A percentile compares a stretch with the other conserved stretches of the same genome.
These are phyloP conservation scores for Pestalotiopsis sp. DNA, from an alignment of 2,329 filamentous ascomycete genomes.

Conservation along the genomic window DNA sequence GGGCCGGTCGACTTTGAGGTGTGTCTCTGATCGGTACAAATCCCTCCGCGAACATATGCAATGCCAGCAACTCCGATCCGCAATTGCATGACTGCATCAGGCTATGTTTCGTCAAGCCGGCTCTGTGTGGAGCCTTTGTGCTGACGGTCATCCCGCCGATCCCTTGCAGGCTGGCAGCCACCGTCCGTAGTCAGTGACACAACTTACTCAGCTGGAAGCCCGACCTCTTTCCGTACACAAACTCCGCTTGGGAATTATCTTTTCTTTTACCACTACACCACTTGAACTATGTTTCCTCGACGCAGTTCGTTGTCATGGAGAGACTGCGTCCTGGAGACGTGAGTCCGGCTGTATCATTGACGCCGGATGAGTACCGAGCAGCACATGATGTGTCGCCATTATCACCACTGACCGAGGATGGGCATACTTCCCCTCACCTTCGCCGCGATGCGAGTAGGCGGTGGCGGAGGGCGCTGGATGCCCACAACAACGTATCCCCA, in stretches of 20 bases:
- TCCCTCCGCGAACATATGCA: background rate
- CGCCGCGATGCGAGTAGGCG: background rate
- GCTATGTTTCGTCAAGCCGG: background rate
- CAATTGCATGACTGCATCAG: background rate
- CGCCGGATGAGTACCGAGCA: slow-evolving; percentile 7
- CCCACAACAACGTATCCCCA: background rate
- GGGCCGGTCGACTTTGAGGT: background rate
- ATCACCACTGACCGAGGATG: background rate
- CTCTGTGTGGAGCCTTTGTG: background rate
- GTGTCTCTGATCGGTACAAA: background rate
- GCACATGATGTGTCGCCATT: slow-evolving; percentile 7
- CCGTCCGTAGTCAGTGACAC: background rate
- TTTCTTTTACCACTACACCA: background rate
- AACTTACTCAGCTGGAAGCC: slow-evolving; percentile 7
- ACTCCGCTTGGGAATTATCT: background rate
- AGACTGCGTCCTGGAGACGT: slow-evolving; percentile 13
- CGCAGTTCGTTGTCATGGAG: slow-evolving; percentile 4
- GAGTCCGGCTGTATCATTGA: slow-evolving; percentile 1
- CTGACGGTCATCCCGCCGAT: slow-evolving; percentile 8
- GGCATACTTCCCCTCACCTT: background rate
- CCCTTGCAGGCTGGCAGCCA: slow-evolving; percentile 1
- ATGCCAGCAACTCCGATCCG: background rate
- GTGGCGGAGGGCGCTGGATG: background rate
- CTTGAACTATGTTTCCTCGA: background rate
- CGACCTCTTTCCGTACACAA: background rate